Evolutionary conservation across 208 protist species (phyloP), one percentile per base, ranked within the genome.

Genomic region (Leishmania arabica): DNA sequence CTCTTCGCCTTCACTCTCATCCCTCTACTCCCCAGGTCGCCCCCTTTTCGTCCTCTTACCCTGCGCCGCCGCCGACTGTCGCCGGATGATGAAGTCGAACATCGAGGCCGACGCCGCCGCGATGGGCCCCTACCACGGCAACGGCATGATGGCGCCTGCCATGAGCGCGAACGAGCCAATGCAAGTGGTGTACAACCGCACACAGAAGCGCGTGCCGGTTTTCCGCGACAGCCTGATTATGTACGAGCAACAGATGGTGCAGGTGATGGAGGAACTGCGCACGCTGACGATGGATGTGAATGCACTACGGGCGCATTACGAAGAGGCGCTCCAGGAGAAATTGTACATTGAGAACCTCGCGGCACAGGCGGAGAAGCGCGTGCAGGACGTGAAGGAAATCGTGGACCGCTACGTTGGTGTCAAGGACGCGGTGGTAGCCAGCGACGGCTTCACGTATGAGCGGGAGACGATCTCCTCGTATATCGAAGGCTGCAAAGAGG

Each of bases 391-490:
- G 45, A 87, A 86, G 58, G 76, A 80, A 54, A 81, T 95, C n/a
- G 84, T 97, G 24, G 82, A 91, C 45, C 90, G 89, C 60, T 97
- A 96, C 82, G 83, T 80, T 51, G 79, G 84, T 21, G 90, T 98
- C 70, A 86, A 89, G 34, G 94, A 98, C 66, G 93, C 96, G 34
- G 97, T 99, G 45, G 89, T 98, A 37, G 92, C 95, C 54, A 91
- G 89, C 77, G 95, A 98, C 74, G 97, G 97, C 24, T 94, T 95
- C 89, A 98, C 95, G 37, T 99, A 98, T 85, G 94, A 98, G 80
- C 91, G 95, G 8, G 86, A 92, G 66, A 88, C 88, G 24, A 97
- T 99, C 58, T 89, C 89, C 15, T 80, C 90, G 40, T 98, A 95
- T 81, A 87, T 95, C 47, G 82, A 94, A 2, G 82, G 84, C 45